A percentile compares a stretch with the other conserved stretches of the same genome.
Conservation (phyloP, 257 asterid genomes). For the Rauvolfia tetraphylla region DNA sequence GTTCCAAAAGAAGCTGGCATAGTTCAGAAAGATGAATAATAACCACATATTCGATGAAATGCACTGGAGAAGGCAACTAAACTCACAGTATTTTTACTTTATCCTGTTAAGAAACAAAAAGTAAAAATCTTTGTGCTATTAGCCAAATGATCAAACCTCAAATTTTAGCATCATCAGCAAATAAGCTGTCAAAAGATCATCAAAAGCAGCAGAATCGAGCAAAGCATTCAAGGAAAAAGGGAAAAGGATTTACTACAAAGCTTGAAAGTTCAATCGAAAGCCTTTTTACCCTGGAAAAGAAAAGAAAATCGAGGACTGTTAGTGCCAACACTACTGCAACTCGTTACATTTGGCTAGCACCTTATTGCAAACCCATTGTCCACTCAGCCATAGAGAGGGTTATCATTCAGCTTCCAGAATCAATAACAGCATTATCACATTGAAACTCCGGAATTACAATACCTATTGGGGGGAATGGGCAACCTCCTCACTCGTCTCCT, state of each 20-base stretch:
- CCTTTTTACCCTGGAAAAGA: background rate
- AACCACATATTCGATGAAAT: background rate
- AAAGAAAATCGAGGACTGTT: background rate
- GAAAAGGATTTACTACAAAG: background rate
- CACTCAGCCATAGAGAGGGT: background rate
- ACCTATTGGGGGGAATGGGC: conserved; percentile 28
- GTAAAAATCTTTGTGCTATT: background rate
- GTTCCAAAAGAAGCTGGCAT: background rate
- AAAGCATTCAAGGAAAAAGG: background rate
- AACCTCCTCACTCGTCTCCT: conserved; percentile 36
- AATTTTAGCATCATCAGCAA: background rate
- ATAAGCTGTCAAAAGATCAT: background rate
- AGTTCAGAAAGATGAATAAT: background rate
- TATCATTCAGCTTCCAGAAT: conserved; percentile 1
- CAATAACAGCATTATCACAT: background rate
- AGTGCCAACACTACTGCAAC: background rate
- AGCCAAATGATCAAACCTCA: background rate
- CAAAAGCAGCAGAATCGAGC: too few relatives aligned
- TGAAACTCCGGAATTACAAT: conserved; percentile 2
- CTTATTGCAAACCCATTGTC: background rate
- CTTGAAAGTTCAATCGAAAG: conserved; percentile 1
- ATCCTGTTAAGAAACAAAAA: background rate
- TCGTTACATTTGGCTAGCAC: background rate
- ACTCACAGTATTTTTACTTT: background rate
- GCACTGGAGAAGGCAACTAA: background rate